A percentile compares a stretch with the other conserved stretches of the same genome.
Conservation (phyloP, 345 rosid genomes). For the Carallia pectinifolia region DNA sequence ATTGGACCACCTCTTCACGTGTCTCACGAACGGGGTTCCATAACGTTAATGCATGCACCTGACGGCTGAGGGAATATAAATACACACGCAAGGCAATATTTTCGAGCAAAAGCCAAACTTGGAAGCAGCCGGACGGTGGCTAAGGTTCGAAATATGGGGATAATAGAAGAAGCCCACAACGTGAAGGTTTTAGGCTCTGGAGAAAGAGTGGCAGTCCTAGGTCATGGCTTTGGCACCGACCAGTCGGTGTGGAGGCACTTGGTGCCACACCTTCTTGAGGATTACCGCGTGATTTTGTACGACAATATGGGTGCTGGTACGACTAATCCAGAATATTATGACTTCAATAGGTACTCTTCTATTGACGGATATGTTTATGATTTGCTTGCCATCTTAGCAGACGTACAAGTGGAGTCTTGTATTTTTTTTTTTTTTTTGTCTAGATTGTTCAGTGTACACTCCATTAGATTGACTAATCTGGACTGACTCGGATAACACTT, state of each 20-base stretch:
- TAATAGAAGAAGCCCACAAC: conserved; percentile 8
- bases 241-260: conserved; percentile 5
- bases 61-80: background rate
- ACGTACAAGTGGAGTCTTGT: conserved; percentile 7
- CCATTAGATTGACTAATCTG: too few species aligned
- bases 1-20: background rate
- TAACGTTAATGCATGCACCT: background rate
- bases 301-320: conserved; percentile 14
- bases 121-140: background rate
- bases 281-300: conserved; percentile 4
- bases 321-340: conserved; percentile 9
- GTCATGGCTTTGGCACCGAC: conserved; percentile 15
- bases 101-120: background rate
- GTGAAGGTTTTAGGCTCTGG: conserved; percentile 10
- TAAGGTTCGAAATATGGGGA: background rate
- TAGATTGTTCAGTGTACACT: too few species aligned
- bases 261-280: background rate
- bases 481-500: too few species aligned
- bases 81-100: background rate
- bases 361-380: conserved; percentile 17
- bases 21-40: background rate
- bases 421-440: background rate
- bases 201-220: background rate
- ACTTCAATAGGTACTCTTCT: conserved; percentile 10
- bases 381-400: conserved; percentile 13